Evolutionary conservation across 805 yeast species (phyloP).

Genomic region (Cyberlindnera nakhonratchasimensis): DNA sequence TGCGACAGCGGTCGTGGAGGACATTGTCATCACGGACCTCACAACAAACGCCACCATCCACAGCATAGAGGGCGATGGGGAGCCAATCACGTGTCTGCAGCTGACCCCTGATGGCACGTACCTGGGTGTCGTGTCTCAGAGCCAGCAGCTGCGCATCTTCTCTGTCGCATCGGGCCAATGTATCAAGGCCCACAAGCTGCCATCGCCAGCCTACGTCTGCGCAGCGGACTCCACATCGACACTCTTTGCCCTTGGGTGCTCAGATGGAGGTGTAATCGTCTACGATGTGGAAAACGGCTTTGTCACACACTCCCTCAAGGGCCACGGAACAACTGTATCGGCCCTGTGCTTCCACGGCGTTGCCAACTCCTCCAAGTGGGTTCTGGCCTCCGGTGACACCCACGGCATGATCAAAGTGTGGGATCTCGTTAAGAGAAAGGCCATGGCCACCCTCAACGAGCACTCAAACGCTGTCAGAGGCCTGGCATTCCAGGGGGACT

Average conservation of each 20-base stretch:
- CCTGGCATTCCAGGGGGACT: slow-evolving; percentile 59
- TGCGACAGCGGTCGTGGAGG: slow-evolving; percentile 81
- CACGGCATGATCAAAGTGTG: slow-evolving; percentile 54
- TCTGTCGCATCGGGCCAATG: slow-evolving; percentile 35
- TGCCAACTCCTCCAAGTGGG: slow-evolving; percentile 68
- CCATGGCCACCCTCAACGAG: slow-evolving; percentile 59
- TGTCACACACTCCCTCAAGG: slow-evolving; percentile 85
- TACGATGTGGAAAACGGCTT: slow-evolving; percentile 90
- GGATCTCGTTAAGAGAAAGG: slow-evolving; percentile 69
- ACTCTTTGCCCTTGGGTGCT: slow-evolving; percentile 87
- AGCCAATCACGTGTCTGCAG: slow-evolving; percentile 72
- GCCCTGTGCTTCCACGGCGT: slow-evolving; percentile 74
- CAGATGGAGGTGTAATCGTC: slow-evolving; percentile 88
- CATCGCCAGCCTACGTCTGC: slow-evolving; percentile 81
- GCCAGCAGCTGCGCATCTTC: slow-evolving; percentile 74
- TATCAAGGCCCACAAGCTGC: slow-evolving; percentile 51
- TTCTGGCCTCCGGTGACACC: slow-evolving; percentile 68
- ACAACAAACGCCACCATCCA: slow-evolving; percentile 53
- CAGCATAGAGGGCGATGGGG: slow-evolving; percentile 76
- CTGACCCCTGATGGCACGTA: slow-evolving; percentile 72
- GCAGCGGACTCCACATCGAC: slow-evolving; percentile 78
- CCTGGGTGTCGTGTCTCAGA: slow-evolving; percentile 74
- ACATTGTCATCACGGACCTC: slow-evolving; percentile 66
- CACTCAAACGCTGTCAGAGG: slow-evolving; percentile 89
- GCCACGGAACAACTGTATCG: slow-evolving; percentile 89